Conservation (phyloP, 192 early-diverging fungal species). For the Spizellomyces sp. region DNA sequence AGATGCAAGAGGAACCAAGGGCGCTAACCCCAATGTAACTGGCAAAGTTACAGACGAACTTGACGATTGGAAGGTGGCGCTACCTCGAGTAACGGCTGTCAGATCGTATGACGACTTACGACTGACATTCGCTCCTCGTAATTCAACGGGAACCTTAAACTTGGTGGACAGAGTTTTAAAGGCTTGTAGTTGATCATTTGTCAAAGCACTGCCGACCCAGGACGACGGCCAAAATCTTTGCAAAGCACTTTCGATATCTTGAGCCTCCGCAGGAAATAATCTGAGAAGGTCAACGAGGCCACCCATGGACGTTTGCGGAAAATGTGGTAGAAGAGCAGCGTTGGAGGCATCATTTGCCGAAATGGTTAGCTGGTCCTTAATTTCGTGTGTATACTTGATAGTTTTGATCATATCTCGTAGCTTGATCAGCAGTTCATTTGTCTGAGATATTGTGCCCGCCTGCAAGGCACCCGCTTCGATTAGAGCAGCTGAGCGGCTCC, state of each 20-base stretch:
- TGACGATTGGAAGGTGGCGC: not conserved
- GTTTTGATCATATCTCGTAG: slow-evolving; percentile 40
- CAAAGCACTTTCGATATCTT: slow-evolving; percentile 8
- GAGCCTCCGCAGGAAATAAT: slow-evolving; percentile 22
- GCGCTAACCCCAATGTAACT: not conserved
- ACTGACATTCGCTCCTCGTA: not conserved
- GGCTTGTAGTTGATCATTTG: slow-evolving; percentile 23
- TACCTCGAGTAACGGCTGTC: not conserved
- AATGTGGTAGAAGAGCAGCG: slow-evolving; percentile 21
- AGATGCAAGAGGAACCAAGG: slow-evolving; percentile 1
- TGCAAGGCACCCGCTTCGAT: not conserved
- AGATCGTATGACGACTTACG: slow-evolving; percentile 17
- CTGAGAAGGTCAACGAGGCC: slow-evolving; percentile 13
- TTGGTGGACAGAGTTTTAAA: slow-evolving; percentile 19
- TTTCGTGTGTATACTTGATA: slow-evolving; percentile 42
- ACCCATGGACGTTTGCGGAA: slow-evolving; percentile 35
- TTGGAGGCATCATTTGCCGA: slow-evolving; percentile 8
- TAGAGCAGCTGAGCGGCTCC: not conserved
- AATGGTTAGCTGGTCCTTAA: slow-evolving; percentile 23
- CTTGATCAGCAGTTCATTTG: slow-evolving; percentile 12
- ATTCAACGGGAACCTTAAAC: slow-evolving; percentile 3
- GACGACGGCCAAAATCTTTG: slow-evolving; percentile 31
- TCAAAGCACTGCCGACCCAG: slow-evolving; percentile 31
- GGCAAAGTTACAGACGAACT: not conserved
- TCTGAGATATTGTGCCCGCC: not conserved